Evolutionary conservation across 106 monocot species (phyloP).

Genomic region (Phalaenopsis aphrodite): DNA sequence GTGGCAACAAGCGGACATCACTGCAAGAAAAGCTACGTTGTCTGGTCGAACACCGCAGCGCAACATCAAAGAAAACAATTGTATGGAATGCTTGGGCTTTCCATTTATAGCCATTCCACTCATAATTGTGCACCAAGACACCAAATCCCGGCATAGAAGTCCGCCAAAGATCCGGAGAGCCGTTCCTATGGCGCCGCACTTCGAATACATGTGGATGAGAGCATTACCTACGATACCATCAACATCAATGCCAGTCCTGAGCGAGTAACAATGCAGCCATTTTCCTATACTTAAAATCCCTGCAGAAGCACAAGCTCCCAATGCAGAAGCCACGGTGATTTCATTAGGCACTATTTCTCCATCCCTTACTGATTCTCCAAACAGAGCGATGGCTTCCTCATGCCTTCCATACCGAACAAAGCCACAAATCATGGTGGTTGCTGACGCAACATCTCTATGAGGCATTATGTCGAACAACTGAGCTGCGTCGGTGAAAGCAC

Average conservation of each 20-base stretch:
- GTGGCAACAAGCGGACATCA: slow-evolving; percentile 55
- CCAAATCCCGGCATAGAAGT: slow-evolving; percentile 21
- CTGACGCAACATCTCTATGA: slow-evolving; percentile 40
- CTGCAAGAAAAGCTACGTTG: slow-evolving; percentile 30
- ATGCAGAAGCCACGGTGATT: slow-evolving; percentile 31
- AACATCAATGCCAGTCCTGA: slow-evolving; percentile 7
- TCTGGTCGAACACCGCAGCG: slow-evolving; percentile 40
- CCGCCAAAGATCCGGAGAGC: slow-evolving; percentile 25
- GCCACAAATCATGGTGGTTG: slow-evolving; percentile 40
- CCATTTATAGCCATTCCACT: slow-evolving; percentile 38
- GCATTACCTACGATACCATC: slow-evolving; percentile 31
- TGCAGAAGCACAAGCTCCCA: slow-evolving; percentile 28
- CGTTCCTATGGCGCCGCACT: slow-evolving; percentile 42
- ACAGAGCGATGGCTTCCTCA: slow-evolving; percentile 25
- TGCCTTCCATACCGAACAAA: slow-evolving; percentile 13
- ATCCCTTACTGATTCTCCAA: slow-evolving; percentile 14
- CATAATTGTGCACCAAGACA: slow-evolving; percentile 47
- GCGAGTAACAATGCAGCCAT: slow-evolving; percentile 29
- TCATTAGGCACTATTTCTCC: slow-evolving; percentile 38
- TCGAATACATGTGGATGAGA: slow-evolving; percentile 55
- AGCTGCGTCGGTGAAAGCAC: slow-evolving; percentile 15
- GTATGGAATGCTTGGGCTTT: slow-evolving; percentile 12
- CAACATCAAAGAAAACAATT: slow-evolving; percentile 48
- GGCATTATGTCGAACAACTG: slow-evolving; percentile 43
- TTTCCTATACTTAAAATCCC: slow-evolving; percentile 23